Evolutionary conservation across 176 grass and related monocot genomes (phyloP).

Genomic region (Carex parvula): DNA sequence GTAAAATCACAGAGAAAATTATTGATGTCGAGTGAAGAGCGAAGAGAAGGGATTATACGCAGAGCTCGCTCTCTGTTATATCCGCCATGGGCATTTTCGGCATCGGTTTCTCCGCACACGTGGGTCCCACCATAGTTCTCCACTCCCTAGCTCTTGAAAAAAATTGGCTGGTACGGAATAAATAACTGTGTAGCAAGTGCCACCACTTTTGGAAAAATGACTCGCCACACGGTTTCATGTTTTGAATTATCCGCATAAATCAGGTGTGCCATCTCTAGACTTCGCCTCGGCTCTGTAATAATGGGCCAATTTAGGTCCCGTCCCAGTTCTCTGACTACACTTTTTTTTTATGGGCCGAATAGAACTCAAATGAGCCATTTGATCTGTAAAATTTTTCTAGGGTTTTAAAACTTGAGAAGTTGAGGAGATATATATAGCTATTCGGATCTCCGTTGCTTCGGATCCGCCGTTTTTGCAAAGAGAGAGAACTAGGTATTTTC

Average conservation of each 20-base stretch:
- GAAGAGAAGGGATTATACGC: neutral
- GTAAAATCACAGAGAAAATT: neutral
- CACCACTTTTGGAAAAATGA: neutral
- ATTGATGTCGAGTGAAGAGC: neutral
- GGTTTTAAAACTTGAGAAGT: neutral
- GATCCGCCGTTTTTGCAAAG: slow-evolving; percentile 9
- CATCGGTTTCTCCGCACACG: slow-evolving; percentile 3
- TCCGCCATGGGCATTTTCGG: slow-evolving; percentile 20
- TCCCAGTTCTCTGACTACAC: neutral
- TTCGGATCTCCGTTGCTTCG: neutral
- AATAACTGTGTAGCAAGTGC: neutral
- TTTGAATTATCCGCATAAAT: neutral
- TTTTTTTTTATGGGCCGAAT: neutral
- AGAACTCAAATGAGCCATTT: neutral
- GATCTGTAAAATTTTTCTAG: neutral
- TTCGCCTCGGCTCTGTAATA: neutral
- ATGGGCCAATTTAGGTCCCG: neutral
- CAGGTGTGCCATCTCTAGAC: neutral
- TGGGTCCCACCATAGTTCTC: neutral
- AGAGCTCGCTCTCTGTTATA: neutral
- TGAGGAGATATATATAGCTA: neutral
- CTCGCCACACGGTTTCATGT: neutral
- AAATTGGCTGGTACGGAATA: neutral
- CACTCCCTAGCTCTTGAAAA: neutral
- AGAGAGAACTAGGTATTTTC: slow-evolving; percentile 10